Percentiles rank a stretch among this genome's conserved stretches.
Conservation (phyloP, 2,329 filamentous ascomycete species). For the Xylariaceae sp. region DNA sequence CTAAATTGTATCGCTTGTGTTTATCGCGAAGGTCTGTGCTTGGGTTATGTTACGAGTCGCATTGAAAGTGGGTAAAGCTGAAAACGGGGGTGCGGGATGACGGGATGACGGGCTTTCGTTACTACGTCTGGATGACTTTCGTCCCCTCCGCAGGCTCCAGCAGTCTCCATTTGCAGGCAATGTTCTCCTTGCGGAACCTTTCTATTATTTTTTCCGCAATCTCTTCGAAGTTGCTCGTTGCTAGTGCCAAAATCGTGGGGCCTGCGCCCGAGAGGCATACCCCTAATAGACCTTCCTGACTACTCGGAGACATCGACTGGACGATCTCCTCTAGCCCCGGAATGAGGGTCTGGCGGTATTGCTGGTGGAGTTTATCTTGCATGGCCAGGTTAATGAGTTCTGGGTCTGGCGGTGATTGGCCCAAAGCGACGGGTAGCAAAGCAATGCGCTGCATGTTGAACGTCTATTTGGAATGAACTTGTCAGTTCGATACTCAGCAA, state of each 20-base stretch:
- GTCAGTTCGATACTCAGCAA: slow-evolving; percentile 3
- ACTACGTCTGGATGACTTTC: slow-evolving; percentile 33
- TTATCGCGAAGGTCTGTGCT: no score
- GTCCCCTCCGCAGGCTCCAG: slow-evolving; percentile 84
- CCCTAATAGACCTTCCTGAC: slow-evolving; percentile 86
- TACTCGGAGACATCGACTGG: slow-evolving; percentile 84
- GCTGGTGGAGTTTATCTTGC: slow-evolving; percentile 98
- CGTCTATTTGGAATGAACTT: slow-evolving; percentile 49
- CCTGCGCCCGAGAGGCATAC: slow-evolving; percentile 95
- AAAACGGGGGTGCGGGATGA: not conserved
- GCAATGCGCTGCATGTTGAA: slow-evolving; percentile 97
- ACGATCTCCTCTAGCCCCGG: slow-evolving; percentile 91
- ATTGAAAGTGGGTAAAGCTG: slow-evolving; percentile 1
- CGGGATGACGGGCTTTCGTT: slow-evolving; percentile 10
- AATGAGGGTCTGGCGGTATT: slow-evolving; percentile 89
- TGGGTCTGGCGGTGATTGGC: slow-evolving; percentile 86
- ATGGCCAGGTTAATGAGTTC: slow-evolving; percentile 96
- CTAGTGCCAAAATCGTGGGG: slow-evolving; percentile 91
- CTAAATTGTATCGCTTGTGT: no score
- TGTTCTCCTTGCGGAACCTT: slow-evolving; percentile 73
- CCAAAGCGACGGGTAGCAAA: slow-evolving; percentile 85
- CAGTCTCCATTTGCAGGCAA: slow-evolving; percentile 85
- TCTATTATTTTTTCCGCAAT: slow-evolving; percentile 82
- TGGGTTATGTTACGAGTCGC: no score
- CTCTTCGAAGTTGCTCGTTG: slow-evolving; percentile 84